Base-by-base conservation (phyloP, 2,329 filamentous ascomycete species). In the Trichophyton mentagrophytes region DNA sequence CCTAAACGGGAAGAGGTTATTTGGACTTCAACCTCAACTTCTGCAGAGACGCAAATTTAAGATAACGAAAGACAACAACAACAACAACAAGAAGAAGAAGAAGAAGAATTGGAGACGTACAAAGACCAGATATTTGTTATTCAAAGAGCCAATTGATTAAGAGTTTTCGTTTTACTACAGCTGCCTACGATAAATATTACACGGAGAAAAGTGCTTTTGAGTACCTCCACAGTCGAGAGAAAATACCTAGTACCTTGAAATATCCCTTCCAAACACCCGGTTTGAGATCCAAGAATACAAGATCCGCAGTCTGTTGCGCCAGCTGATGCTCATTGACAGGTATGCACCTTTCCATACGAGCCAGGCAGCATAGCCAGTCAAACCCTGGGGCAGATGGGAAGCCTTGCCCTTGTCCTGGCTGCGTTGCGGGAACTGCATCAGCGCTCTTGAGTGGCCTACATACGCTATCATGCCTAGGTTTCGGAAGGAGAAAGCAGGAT, bases 391-490 rank as follows among this genome's bases (percentile, higher is more conserved):
- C 2, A 75, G 65, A 59, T 70, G 70, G 38, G 66, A 63, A 17
- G 59, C 58, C 13, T 65, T 65, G 25, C 46, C 46, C 3, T 49
- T 62, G 25, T 25, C 61, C 51, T 51, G 63, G n/a, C 64, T 62
- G 11, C 59, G 61, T 2, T 71, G 68, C 0, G 74, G 74, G 13
- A 76, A 70, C 66, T 85, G 82, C 70, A 85, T 76, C 58, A 85
- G 70, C 0, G 81, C 82, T 38, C 78, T 80, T 67, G 78, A 80
- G 30, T 79, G 78, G 0, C 82, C 82, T 17, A 85, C 76, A 59
- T 85, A 85, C 0, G 82, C 82, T 73, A 85, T 74, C 2, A 81
- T 78, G 2, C 82, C 82, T 60, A 84, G 68, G 63, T 84, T 79
- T 36, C 76, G 77, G 71, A 80, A 85, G 1, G 76, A 78, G 67